These are phyloP conservation scores for Yamadazyma akitaensis DNA, from an alignment of 805 yeast species.

Conservation along the genomic window DNA sequence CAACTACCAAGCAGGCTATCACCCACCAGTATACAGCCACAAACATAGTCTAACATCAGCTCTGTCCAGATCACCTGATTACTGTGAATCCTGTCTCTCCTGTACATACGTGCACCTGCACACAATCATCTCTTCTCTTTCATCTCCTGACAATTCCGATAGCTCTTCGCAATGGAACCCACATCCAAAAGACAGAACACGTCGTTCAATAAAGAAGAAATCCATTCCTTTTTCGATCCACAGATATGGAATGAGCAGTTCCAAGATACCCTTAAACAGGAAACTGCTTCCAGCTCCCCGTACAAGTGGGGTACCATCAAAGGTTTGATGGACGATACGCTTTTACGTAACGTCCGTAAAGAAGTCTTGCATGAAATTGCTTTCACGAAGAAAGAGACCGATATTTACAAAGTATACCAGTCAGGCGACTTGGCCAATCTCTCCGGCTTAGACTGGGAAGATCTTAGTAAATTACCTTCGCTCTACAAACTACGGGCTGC, in stretches of 20 bases:
- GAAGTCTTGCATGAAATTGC: conserved; percentile 83
- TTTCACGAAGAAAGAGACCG: conserved; percentile 95
- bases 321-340: conserved; percentile 68
- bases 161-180: neutral
- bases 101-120: neutral
- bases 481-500: conserved; percentile 80
- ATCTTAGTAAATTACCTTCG: conserved; percentile 68
- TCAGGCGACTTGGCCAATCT: conserved; percentile 90
- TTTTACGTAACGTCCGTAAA: conserved; percentile 74
- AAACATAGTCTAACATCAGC: too few relatives aligned
- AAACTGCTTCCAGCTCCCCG: conserved; percentile 62
- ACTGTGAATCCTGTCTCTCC: neutral
- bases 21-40: too few relatives aligned
- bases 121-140: neutral
- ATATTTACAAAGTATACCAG: conserved; percentile 88
- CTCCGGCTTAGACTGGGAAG: conserved; percentile 77
- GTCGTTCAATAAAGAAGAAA: conserved; percentile 28
- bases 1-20: too few relatives aligned
- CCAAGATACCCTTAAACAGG: conserved; percentile 35
- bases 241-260: conserved; percentile 47
- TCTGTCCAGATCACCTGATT: too few relatives aligned
- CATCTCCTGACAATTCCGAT: neutral
- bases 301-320: conserved; percentile 87
- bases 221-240: conserved; percentile 42
- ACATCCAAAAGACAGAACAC: conserved; percentile 14